A percentile compares a stretch with the other conserved stretches of the same genome.
Conservation (phyloP, 176 grass and related monocot genomes). For the Carex cristatella region DNA sequence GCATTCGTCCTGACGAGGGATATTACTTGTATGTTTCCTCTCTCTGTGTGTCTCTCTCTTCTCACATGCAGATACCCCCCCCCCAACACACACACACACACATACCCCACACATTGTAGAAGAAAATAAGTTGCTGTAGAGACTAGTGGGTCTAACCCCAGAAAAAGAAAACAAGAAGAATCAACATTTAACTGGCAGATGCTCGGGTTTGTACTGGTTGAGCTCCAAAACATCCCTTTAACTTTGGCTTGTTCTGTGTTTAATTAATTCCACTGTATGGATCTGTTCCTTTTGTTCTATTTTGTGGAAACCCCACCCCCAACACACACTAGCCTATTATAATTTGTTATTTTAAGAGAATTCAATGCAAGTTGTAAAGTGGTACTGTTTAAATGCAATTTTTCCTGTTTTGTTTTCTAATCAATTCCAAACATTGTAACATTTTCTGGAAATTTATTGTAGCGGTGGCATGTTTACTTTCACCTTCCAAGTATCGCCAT, state of each 20-base stretch:
- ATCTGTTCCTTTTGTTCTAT: background rate
- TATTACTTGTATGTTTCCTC: slow-evolving; percentile 56
- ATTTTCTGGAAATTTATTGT: slow-evolving; percentile 13
- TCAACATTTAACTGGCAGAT: background rate
- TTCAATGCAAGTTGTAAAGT: background rate
- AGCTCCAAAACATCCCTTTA: background rate
- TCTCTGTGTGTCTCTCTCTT: background rate
- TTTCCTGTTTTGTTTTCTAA: background rate
- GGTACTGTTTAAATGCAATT: background rate
- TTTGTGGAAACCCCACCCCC: background rate
- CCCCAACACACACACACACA: too few relatives aligned
- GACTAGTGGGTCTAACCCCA: background rate
- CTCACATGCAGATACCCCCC: background rate
- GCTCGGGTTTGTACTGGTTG: background rate
- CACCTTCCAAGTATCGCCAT: slow-evolving; percentile 75
- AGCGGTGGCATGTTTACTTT: slow-evolving; percentile 69
- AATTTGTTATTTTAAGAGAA: slow-evolving; percentile 2
- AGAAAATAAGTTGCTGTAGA: background rate
- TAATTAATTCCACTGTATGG: background rate
- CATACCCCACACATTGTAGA: background rate
- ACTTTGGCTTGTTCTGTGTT: background rate
- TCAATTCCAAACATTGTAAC: background rate
- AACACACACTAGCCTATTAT: background rate
- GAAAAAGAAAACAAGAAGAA: background rate
- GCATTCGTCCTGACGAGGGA: slow-evolving; percentile 77